Base-by-base conservation (phyloP, 352 stramenopile species). In the Phytophthora fragariae region DNA sequence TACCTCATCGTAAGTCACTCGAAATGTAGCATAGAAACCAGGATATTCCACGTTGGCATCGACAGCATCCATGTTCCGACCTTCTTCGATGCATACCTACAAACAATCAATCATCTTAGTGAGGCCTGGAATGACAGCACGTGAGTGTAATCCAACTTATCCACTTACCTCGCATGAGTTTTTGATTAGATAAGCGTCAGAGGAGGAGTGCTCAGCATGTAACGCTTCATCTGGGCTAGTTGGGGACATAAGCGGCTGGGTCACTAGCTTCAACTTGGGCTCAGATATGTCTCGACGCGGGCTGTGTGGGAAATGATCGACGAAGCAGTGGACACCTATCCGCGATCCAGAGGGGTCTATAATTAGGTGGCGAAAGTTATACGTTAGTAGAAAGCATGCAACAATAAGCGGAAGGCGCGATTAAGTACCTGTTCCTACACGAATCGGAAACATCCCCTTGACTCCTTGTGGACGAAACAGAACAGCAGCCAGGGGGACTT, bases 391-490 rank as follows among this genome's bases (percentile, higher is more conserved):
- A 1, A 50, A 9, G 6, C 17, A 50, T 8, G 17, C 12, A 8
- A 8, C 14, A 19, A 19, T 1, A 50, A 50, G 7, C 44, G 11
- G 14, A 50, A 50, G 10, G 44, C 44, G 12, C 44, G 17, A 50
- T 50, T 17, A 12, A 15, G 27, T 79, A 86, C 79, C 76, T 44
- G 74, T 60, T 39, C 58, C 65, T 19, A 75, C 57, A 27, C 62
- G 52, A 50, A 86, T 70, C 3, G 80, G 72, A 57, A 87, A 89
- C 10, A 76, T 73, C 35, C 80, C 79, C 65, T 82, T 72, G 10
- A 87, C 65, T 37, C 81, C 81, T n/a, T 64, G 77, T 8, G 72
- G 65, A 21, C 79, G 74, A 61, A 79, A 86, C 6, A 87, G 53
- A n/a, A 89, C 63, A 15, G 79, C 54, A 46, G 70, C 73, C 17